Percentiles rank a stretch among this genome's conserved stretches.
These are phyloP conservation scores for Pseudoturritis turrita DNA, from an alignment of 345 rosid species.

Conservation along the genomic window DNA sequence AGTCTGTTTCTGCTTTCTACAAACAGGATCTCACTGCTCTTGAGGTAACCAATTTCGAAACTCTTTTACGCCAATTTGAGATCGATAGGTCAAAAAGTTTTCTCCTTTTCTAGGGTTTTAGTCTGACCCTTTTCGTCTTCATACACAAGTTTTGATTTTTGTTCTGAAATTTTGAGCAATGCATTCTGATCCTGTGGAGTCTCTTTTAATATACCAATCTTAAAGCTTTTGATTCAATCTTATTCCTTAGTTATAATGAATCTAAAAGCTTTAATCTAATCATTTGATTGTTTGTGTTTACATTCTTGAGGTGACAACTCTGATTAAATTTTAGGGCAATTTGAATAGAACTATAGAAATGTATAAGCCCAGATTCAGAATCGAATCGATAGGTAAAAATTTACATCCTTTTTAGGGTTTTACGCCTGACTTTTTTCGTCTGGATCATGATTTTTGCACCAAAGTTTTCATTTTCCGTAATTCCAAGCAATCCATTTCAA, in stretches of 20 bases:
- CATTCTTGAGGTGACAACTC: background rate
- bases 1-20: constrained; percentile 26
- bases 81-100: background rate
- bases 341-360: background rate
- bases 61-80: background rate
- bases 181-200: background rate
- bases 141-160: background rate
- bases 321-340: background rate
- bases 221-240: background rate
- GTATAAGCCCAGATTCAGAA: background rate
- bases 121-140: background rate
- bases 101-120: background rate
- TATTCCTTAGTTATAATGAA: background rate
- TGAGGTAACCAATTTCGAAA: constrained; percentile 43
- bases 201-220: background rate
- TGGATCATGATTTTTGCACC: background rate
- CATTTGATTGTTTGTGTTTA: background rate
- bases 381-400: background rate
- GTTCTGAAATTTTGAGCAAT: background rate
- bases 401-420: background rate
- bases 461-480: background rate
- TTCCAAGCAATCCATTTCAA: background rate
- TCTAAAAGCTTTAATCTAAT: too few species aligned
- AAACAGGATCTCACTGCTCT: constrained; percentile 35
- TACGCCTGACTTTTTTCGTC: background rate